Conservation (phyloP, 2,329 filamentous ascomycete genomes). For the Pochonia chlamydosporia region DNA sequence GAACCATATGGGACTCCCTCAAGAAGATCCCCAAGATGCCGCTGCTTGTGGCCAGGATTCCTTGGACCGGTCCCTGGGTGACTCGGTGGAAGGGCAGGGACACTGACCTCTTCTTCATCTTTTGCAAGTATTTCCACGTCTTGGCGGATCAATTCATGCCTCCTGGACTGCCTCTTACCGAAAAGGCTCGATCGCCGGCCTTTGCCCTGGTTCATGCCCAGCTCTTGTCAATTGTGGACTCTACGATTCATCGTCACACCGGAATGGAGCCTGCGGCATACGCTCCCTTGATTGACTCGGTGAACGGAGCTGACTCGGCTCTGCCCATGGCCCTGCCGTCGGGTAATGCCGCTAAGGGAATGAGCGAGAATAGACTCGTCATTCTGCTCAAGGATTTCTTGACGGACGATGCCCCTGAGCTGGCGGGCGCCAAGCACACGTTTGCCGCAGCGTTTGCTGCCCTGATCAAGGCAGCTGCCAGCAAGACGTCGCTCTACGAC, state of each 20-base stretch:
- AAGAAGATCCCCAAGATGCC: constrained; percentile 61
- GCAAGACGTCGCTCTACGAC: constrained; percentile 73
- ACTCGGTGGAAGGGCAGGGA: constrained; percentile 82
- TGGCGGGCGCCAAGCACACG: constrained; percentile 50
- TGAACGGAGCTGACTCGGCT: constrained; percentile 56
- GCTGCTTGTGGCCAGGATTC: constrained; percentile 63
- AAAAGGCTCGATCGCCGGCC: constrained; percentile 64
- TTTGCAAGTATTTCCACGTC: constrained; percentile 81
- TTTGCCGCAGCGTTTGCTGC: constrained; percentile 72
- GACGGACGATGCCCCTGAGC: constrained; percentile 35
- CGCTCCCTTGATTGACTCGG: constrained; percentile 37
- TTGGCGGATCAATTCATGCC: constrained; percentile 70
- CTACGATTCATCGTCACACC: constrained; percentile 73
- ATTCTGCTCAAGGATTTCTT: constrained; percentile 78
- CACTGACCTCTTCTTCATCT: constrained; percentile 86
- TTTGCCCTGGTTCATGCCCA: constrained; percentile 79
- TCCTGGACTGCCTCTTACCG: constrained; percentile 41
- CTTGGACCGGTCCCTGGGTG: constrained; percentile 82
- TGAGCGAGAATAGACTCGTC: constrained; percentile 85
- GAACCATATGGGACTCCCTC: constrained; percentile 47
- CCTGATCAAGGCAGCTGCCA: constrained; percentile 67
- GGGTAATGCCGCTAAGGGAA: constrained; percentile 66
- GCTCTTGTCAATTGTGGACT: constrained; percentile 71
- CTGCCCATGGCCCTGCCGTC: constrained; percentile 58
- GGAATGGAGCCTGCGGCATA: constrained; percentile 39